Evolutionary conservation across 73 alveolate species (phyloP).

Genomic region (Paramecium sonneborni): DNA sequence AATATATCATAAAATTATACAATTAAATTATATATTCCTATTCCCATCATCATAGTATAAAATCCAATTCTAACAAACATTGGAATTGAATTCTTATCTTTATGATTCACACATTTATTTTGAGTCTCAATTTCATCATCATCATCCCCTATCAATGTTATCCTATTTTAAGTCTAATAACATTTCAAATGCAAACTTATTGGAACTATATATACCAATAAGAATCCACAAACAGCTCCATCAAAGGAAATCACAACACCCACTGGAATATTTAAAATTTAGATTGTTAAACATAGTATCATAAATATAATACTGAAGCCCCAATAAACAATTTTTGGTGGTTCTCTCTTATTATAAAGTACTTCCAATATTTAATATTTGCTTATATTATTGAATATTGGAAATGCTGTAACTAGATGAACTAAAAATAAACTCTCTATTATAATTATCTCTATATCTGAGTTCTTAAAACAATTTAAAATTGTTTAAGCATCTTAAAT

Average conservation of each 20-base stretch:
- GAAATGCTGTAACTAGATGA: conserved; percentile 64
- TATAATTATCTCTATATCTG: conserved; percentile 22
- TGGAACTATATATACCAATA: conserved; percentile 27
- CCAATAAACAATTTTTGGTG: neutral
- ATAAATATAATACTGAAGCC: conserved; percentile 42
- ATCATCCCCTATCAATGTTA: neutral
- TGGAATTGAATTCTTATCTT: neutral
- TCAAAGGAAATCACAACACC: conserved; percentile 44
- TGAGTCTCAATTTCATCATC: neutral
- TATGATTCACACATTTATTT: neutral
- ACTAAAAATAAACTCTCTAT: conserved; percentile 45
- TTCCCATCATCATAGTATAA: neutral
- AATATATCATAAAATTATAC: conserved; percentile 42
- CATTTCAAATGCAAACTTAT: neutral
- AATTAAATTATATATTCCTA: conserved; percentile 33
- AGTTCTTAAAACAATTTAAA: neutral
- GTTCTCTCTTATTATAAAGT: neutral
- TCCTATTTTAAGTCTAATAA: neutral
- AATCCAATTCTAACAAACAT: neutral
- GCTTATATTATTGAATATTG: conserved; percentile 39
- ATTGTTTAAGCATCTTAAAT: neutral
- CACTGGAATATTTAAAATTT: neutral
- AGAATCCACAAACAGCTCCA: conserved; percentile 59
- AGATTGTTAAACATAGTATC: neutral
- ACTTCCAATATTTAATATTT: conserved; percentile 36